phyloP scores from a whole-genome alignment of 805 yeast genomes.

The Kodamaea restingae region DNA sequence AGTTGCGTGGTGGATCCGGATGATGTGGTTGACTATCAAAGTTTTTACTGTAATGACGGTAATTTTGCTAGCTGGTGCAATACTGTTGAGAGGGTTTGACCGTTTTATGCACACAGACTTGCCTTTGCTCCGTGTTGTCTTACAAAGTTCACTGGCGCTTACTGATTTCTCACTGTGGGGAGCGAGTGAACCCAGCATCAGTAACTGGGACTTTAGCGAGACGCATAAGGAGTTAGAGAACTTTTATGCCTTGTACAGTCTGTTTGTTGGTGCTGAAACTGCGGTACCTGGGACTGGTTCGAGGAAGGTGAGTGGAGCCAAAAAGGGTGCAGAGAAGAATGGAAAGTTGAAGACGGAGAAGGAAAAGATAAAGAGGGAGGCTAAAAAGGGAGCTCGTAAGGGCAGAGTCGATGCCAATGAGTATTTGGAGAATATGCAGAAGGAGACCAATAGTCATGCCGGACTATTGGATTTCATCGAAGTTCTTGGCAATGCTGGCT shows the following conservation, averaged over 20 bases:
- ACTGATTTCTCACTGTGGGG: not conserved
- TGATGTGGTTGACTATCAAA: conserved; percentile 19
- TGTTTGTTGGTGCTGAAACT: not conserved
- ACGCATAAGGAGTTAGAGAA: conserved; percentile 1
- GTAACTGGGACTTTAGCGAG: conserved; percentile 1
- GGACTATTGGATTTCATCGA: no score
- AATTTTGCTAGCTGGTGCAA: conserved; percentile 12
- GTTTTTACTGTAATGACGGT: conserved; percentile 14
- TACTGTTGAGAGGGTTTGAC: conserved; percentile 22
- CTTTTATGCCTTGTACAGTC: conserved; percentile 3
- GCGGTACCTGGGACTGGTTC: not conserved
- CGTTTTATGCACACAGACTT: conserved; percentile 18
- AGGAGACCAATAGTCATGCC: no score
- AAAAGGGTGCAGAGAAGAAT: not conserved
- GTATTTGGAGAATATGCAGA: conserved; percentile 3
- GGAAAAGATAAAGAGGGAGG: conserved; percentile 1
- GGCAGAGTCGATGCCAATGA: conserved; percentile 2
- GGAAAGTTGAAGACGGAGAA: no score
- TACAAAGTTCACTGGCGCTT: not conserved
- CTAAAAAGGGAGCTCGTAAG: conserved; percentile 1
- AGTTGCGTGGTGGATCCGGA: conserved; percentile 19
- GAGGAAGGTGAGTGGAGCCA: no score
- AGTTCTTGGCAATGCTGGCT: no score
- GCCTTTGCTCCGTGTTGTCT: conserved; percentile 7
- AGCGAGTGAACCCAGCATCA: not conserved